Percentiles rank a stretch among this genome's conserved stretches.
phyloP scores from a whole-genome alignment of 441 rosid species.

The Cnidoscolus chayamansa region DNA sequence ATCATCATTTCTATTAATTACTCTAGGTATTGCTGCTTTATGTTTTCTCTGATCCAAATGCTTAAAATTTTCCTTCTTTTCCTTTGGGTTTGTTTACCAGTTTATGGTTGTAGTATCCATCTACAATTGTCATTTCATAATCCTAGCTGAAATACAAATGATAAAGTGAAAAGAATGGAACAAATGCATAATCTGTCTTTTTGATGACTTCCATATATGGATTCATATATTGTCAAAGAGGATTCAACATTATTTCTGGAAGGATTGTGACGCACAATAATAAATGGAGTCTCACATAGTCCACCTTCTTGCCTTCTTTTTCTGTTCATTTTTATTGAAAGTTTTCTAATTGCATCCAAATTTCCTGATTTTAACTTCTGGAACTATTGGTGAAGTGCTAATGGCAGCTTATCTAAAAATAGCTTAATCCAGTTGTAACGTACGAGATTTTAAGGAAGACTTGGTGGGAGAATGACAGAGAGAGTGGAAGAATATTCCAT shows the following conservation, averaged over 20 bases:
- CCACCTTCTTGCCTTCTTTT: background rate
- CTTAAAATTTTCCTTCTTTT: background rate
- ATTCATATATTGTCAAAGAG: background rate
- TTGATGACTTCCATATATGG: background rate
- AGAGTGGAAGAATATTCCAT: background rate
- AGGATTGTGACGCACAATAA: background rate
- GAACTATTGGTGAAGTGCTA: background rate
- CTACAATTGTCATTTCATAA: background rate
- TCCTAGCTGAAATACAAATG: background rate
- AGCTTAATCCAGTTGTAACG: background rate
- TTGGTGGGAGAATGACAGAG: background rate
- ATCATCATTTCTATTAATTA: background rate
- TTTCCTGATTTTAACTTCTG: background rate
- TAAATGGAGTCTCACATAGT: background rate
- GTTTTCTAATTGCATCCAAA: background rate
- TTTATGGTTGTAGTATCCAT: background rate
- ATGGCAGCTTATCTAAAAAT: background rate
- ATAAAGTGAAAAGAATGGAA: constrained; percentile 8
- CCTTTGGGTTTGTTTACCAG: background rate
- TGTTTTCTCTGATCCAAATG: background rate
- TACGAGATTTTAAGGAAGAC: background rate
- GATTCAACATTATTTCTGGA: background rate
- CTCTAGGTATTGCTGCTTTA: background rate
- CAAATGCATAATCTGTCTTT: background rate
- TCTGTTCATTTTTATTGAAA: background rate